These are phyloP conservation scores for Serendipita sp. DNA, from an alignment of 768 basidiomycete species.

Conservation along the genomic window DNA sequence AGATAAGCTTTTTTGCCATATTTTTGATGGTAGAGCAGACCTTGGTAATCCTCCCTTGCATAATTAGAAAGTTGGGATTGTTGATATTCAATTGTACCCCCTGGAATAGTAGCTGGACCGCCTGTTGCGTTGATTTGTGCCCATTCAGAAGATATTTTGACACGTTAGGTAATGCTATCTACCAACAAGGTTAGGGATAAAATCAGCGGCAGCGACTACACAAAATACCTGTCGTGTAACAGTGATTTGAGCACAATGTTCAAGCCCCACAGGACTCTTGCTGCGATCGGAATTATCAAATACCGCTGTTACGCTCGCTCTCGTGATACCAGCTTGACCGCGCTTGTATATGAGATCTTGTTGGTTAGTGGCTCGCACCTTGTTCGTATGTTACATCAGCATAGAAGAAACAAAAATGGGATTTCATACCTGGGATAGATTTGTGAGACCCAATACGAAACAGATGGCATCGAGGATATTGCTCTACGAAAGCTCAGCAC, in stretches of 20 bases:
- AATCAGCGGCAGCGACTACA: background rate
- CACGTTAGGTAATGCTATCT: conserved; percentile 88
- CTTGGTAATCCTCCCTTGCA: conserved; percentile 99
- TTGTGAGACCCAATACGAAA: conserved; percentile 95
- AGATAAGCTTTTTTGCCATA: background rate
- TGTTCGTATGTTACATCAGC: conserved; percentile 9
- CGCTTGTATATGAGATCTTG: conserved; percentile 99
- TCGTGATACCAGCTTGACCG: conserved; percentile 90
- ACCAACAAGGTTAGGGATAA: background rate
- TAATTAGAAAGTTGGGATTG: conserved; percentile 98
- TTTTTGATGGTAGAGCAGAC: conserved; percentile 24
- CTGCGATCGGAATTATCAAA: conserved; percentile 91
- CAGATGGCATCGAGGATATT: conserved; percentile 99
- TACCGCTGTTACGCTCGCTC: conserved; percentile 95
- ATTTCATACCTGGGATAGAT: conserved; percentile 66
- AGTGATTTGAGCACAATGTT: conserved; percentile 75
- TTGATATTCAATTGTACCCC: conserved; percentile 98
- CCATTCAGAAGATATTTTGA: conserved; percentile 95
- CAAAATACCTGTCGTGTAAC: conserved; percentile 79
- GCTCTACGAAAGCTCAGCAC: conserved; percentile 44
- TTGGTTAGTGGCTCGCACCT: conserved; percentile 93
- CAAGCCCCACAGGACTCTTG: conserved; percentile 70
- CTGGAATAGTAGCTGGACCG: conserved; percentile 83
- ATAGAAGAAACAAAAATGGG: background rate
- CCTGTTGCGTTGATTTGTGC: conserved; percentile 76